These are phyloP conservation scores for Bonnemaisonia californica DNA, from an alignment of 31 red algal species.

Conservation along the genomic window DNA sequence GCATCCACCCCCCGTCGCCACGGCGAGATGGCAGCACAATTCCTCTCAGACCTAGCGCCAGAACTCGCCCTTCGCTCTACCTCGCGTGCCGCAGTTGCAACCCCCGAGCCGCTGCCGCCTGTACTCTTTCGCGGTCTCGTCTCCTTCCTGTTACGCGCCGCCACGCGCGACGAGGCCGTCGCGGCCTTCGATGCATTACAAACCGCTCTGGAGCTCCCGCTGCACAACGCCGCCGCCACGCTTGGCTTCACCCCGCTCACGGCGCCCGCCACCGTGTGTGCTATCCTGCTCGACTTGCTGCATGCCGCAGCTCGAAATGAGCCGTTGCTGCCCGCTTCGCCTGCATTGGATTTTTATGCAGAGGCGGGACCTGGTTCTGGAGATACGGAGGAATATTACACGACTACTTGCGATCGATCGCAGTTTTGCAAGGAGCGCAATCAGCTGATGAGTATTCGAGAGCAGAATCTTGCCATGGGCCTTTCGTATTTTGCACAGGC, in stretches of 20 bases:
- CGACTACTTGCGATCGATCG: conserved; percentile 10
- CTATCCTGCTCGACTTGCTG: conserved; percentile 45
- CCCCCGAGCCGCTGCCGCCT: neutral
- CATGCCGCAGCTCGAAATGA: conserved; percentile 26
- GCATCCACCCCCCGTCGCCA: too few species aligned
- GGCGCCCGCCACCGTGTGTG: neutral
- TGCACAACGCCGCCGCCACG: conserved; percentile 20
- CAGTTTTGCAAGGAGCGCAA: neutral
- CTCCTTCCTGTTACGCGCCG: conserved; percentile 37
- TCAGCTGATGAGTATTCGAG: conserved; percentile 20
- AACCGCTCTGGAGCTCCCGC: neutral
- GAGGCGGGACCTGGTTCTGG: conserved; percentile 44
- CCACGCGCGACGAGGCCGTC: conserved; percentile 26
- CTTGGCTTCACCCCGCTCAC: conserved; percentile 51
- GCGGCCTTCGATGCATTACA: conserved; percentile 27
- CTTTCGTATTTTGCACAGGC: conserved; percentile 27
- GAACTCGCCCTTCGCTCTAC: conserved; percentile 27
- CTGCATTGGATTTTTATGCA: conserved; percentile 46
- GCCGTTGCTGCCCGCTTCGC: conserved; percentile 21
- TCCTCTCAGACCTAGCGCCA: conserved; percentile 32
- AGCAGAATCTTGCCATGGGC: conserved; percentile 24
- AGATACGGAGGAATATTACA: conserved; percentile 54
- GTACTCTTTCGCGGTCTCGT: conserved; percentile 25
- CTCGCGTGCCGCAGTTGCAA: neutral
- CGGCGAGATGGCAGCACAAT: neutral